Conservation (phyloP, 78 protist genomes). For the slime mould (Dictyostelium discoideum) region dicty_2.7 NC_007089.4:5511501-5512000, state of each 20-base stretch:
- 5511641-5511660: background rate
- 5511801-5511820: too few relatives aligned
- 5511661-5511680: background rate
- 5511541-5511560: too few relatives aligned
- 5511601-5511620: constrained; percentile 16
- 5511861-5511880: background rate
- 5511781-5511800: too few relatives aligned
- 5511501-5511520: too few relatives aligned
- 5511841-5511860: background rate
- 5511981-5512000: constrained; percentile 35
- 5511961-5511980: constrained; percentile 60
- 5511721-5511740: constrained; percentile 32
- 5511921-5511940: constrained; percentile 14
- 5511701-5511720: background rate
- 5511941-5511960: background rate
- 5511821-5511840: background rate
- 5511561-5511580: background rate
- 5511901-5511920: background rate
- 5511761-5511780: too few relatives aligned
- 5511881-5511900: too few relatives aligned
- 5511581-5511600: background rate
- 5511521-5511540: too few relatives aligned
- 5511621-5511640: constrained; percentile 15
- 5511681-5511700: constrained; percentile 20
- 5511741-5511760: background rate